Conservation (phyloP, 306 rosid genomes). For the Astragalus membranaceus region DNA sequence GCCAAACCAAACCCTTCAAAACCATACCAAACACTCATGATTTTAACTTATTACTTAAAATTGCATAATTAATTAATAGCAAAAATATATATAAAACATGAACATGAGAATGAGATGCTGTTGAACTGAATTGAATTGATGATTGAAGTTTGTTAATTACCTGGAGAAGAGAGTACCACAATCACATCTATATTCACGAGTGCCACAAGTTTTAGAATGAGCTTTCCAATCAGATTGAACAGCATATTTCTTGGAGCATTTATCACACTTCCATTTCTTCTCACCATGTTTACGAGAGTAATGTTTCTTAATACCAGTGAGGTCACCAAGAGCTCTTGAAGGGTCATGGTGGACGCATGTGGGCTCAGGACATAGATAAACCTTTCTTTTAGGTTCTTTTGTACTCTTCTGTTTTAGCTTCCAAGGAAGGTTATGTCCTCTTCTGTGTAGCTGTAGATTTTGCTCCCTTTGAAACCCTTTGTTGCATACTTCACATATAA, state of each 20-base stretch:
- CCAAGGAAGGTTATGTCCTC: constrained; percentile 98
- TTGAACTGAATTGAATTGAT: too few relatives aligned
- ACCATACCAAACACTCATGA: neutral
- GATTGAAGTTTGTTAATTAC: constrained; percentile 23
- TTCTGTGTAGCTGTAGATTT: constrained; percentile 94
- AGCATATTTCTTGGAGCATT: constrained; percentile 77
- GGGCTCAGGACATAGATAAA: constrained; percentile 89
- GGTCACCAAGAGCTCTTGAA: constrained; percentile 85
- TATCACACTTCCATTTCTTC: constrained; percentile 90
- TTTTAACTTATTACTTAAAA: neutral
- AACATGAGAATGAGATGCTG: neutral
- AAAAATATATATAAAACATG: neutral
- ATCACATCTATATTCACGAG: constrained; percentile 72
- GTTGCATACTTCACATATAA: constrained; percentile 94
- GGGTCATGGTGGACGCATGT: constrained; percentile 95
- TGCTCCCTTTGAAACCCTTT: constrained; percentile 97
- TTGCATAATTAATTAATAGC: too few relatives aligned
- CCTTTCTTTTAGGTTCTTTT: constrained; percentile 85
- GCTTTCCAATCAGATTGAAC: constrained; percentile 95
- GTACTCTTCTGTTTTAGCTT: constrained; percentile 85
- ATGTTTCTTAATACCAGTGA: constrained; percentile 85
- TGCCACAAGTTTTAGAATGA: constrained; percentile 79
- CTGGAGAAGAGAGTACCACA: constrained; percentile 94
- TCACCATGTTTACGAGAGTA: constrained; percentile 80
- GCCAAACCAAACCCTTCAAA: constrained; percentile 11